Evolutionary conservation across 1,284 basidiomycete species (phyloP).

Genomic region (Sporisorium reilianum): DNA sequence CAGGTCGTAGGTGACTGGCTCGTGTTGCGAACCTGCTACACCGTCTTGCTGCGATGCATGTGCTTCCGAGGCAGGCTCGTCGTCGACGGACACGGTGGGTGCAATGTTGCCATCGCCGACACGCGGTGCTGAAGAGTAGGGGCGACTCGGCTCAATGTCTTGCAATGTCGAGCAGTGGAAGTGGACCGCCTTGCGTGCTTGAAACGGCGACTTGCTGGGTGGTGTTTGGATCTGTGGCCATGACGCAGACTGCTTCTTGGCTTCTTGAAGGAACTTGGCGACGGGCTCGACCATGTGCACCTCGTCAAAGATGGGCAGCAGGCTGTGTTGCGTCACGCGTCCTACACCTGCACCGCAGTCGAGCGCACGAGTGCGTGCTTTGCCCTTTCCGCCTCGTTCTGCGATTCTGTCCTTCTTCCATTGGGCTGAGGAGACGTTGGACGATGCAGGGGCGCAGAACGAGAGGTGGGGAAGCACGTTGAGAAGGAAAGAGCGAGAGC

Average conservation of each 20-base stretch:
- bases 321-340: constrained; percentile 62
- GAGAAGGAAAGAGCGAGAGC: constrained; percentile 65
- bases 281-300: constrained; percentile 68
- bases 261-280: constrained; percentile 63
- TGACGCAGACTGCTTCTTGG: constrained; percentile 47
- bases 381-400: constrained; percentile 57
- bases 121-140: constrained; percentile 36
- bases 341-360: constrained; percentile 68
- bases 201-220: constrained; percentile 51
- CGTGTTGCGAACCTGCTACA: constrained; percentile 35
- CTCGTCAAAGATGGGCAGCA: constrained; percentile 65
- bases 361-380: constrained; percentile 59
- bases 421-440: constrained; percentile 41
- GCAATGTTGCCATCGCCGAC: constrained; percentile 21
- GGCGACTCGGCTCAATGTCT: constrained; percentile 58
- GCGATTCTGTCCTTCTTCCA: constrained; percentile 57
- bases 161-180: constrained; percentile 66
- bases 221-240: constrained; percentile 57
- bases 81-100: constrained; percentile 39
- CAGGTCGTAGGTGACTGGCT: constrained; percentile 61
- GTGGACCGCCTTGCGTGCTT: constrained; percentile 63
- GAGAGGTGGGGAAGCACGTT: constrained; percentile 60
- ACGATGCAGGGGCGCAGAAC: constrained; percentile 56
- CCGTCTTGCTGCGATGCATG: constrained; percentile 14
- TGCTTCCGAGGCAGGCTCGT: constrained; percentile 6